Evolutionary conservation across 139 green algal genomes (phyloP).

Genomic region (Micractinium conductrix): DNA sequence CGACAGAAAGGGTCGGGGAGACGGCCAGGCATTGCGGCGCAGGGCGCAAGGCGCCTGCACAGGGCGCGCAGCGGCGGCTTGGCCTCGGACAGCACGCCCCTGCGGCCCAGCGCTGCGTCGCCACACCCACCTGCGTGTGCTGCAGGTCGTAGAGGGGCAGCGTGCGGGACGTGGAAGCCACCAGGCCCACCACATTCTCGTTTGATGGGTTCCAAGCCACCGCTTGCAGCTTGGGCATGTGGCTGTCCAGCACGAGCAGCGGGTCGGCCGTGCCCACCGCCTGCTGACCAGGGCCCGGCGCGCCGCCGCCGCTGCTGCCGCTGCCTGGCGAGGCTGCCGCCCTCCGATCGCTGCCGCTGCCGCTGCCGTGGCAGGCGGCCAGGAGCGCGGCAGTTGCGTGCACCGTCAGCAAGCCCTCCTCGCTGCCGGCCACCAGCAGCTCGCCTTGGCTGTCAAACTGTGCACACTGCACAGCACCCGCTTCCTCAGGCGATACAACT

Average conservation of each 20-base stretch:
- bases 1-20: background rate
- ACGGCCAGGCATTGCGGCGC: too few species aligned
- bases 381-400: slow-evolving; percentile 17
- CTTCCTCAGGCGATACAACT: slow-evolving; percentile 4
- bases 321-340: background rate
- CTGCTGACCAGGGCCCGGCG: background rate
- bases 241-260: slow-evolving; percentile 28
- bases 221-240: slow-evolving; percentile 29
- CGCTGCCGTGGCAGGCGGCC: background rate
- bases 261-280: slow-evolving; percentile 6
- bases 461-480: background rate
- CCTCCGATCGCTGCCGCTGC: background rate
- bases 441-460: slow-evolving; percentile 41
- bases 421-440: slow-evolving; percentile 30
- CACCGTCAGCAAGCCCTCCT: slow-evolving; percentile 33
- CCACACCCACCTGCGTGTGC: slow-evolving; percentile 38
- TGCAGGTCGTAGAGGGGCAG: slow-evolving; percentile 49
- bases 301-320: background rate
- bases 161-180: slow-evolving; percentile 1
- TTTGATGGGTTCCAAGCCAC: slow-evolving; percentile 43
- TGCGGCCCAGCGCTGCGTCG: background rate
- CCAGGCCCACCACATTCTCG: slow-evolving; percentile 37
- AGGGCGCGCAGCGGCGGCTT: too few species aligned
- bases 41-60: too few species aligned
- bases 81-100: too few species aligned